Conservation (phyloP, 1,139 yeast species). For the Pichia sp. region DNA sequence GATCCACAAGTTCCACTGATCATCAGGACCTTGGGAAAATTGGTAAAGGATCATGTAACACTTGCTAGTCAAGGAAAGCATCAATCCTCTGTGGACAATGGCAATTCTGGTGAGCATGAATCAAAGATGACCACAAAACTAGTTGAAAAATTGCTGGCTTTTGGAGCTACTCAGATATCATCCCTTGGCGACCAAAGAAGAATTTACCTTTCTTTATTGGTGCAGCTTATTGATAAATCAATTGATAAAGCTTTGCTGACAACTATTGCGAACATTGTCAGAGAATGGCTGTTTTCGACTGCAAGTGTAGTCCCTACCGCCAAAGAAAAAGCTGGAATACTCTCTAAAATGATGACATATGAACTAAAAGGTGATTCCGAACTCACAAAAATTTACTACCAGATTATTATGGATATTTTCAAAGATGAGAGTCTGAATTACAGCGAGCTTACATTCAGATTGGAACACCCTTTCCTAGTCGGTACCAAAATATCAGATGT, state of each 20-base stretch:
- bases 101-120: constrained; percentile 49
- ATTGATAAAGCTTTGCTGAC: constrained; percentile 70
- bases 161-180: constrained; percentile 77
- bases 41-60: constrained; percentile 84
- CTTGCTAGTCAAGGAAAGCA: constrained; percentile 46
- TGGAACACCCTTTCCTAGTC: constrained; percentile 95
- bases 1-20: constrained; percentile 72
- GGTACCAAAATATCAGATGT: constrained; percentile 86
- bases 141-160: constrained; percentile 69
- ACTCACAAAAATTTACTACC: constrained; percentile 75
- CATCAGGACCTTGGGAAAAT: constrained; percentile 82
- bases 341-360: constrained; percentile 90
- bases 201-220: constrained; percentile 76
- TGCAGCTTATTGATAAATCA: constrained; percentile 87
- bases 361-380: constrained; percentile 83
- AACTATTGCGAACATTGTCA: constrained; percentile 73
- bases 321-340: constrained; percentile 92
- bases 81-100: constrained; percentile 23
- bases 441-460: constrained; percentile 87
- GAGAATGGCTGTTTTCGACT: constrained; percentile 88
- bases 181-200: constrained; percentile 90
- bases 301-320: constrained; percentile 77
- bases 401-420: constrained; percentile 82
- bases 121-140: constrained; percentile 75
- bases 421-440: constrained; percentile 75